Conservation (phyloP, 306 rosid species). For the Comarum palustre region DNA sequence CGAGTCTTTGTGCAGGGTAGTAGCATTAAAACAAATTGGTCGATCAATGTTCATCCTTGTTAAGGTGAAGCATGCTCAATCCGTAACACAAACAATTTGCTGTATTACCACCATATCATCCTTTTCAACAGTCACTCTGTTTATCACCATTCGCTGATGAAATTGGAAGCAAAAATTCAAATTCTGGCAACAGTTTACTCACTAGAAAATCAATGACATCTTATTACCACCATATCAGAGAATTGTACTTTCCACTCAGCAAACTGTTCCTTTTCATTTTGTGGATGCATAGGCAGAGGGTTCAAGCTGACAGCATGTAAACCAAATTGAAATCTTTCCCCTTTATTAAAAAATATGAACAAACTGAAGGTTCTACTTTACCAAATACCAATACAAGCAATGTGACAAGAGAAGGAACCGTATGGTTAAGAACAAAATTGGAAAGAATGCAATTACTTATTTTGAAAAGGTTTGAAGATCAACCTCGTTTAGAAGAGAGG, state of each 20-base stretch:
- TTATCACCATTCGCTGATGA: neutral
- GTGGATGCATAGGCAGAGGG: neutral
- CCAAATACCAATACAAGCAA: neutral
- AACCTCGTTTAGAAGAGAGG: slow-evolving; percentile 59
- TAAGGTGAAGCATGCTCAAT: neutral
- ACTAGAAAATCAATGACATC: neutral
- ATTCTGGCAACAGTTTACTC: neutral
- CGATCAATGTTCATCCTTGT: neutral
- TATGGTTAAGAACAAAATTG: neutral
- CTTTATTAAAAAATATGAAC: neutral
- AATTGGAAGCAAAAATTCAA: neutral
- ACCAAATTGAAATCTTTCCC: neutral
- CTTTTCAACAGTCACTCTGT: neutral
- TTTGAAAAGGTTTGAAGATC: slow-evolving; percentile 46
- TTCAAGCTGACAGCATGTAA: neutral
- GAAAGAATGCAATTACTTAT: slow-evolving; percentile 9
- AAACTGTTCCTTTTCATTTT: neutral
- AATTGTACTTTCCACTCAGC: neutral
- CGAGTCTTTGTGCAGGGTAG: neutral
- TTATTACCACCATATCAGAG: neutral
- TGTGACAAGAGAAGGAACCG: neutral
- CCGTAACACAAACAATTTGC: neutral
- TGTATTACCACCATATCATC: neutral
- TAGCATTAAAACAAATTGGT: neutral
- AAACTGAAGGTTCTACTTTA: neutral